Evolutionary conservation across 306 rosid genomes (phyloP).

Genomic region (Vigna trinervia): DNA sequence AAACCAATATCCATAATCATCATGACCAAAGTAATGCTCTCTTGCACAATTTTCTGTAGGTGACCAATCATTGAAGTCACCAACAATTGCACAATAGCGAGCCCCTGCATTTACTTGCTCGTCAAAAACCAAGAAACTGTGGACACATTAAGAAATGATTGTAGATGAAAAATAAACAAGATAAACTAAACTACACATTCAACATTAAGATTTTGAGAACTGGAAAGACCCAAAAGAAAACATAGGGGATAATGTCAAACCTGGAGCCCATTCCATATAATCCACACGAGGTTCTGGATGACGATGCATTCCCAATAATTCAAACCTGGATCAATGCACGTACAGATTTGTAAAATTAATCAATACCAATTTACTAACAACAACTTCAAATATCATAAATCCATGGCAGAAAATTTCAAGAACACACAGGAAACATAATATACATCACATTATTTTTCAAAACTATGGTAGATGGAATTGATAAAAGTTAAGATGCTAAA

Average conservation of each 20-base stretch:
- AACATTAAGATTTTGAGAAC: slow-evolving; percentile 14
- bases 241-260: slow-evolving; percentile 55
- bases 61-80: slow-evolving; percentile 93
- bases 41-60: slow-evolving; percentile 88
- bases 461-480: slow-evolving; percentile 4
- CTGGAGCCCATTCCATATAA: slow-evolving; percentile 99
- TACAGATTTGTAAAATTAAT: slow-evolving; percentile 29
- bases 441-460: background rate
- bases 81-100: slow-evolving; percentile 88
- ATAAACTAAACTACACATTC: slow-evolving; percentile 26
- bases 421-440: slow-evolving; percentile 34
- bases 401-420: slow-evolving; percentile 16
- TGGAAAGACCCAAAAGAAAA: slow-evolving; percentile 35
- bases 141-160: slow-evolving; percentile 3
- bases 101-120: slow-evolving; percentile 67
- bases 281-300: slow-evolving; percentile 94
- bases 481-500: slow-evolving; percentile 20
- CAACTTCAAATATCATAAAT: slow-evolving; percentile 15
- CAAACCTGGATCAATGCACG: slow-evolving; percentile 62
- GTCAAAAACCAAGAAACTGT: slow-evolving; percentile 36
- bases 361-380: background rate
- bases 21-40: slow-evolving; percentile 91
- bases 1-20: slow-evolving; percentile 98
- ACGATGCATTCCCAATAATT: slow-evolving; percentile 93
- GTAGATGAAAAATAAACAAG: slow-evolving; percentile 18